These are phyloP conservation scores for Colletotrichum karsti DNA, from an alignment of 2,329 filamentous ascomycete species.

Conservation along the genomic window DNA sequence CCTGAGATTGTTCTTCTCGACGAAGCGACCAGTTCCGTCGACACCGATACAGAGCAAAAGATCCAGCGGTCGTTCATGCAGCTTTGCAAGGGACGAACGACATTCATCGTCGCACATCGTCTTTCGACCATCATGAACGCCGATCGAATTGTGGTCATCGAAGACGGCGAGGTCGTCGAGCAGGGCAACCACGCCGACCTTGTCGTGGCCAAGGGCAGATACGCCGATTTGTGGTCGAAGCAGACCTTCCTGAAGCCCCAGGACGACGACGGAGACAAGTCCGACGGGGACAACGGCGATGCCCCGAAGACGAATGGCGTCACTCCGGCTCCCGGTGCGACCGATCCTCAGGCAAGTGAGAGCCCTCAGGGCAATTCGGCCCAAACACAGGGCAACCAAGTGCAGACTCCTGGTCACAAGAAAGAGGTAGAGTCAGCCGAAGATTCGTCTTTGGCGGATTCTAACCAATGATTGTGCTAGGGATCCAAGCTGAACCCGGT, in stretches of 20 bases:
- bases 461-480: conserved; percentile 52
- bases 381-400: conserved; percentile 30
- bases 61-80: conserved; percentile 69
- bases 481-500: conserved; percentile 63
- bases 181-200: conserved; percentile 69
- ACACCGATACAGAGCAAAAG: conserved; percentile 73
- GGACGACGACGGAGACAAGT: conserved; percentile 36
- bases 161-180: conserved; percentile 70
- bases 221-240: conserved; percentile 72
- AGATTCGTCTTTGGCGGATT: conserved; percentile 39
- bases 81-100: conserved; percentile 69
- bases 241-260: conserved; percentile 64
- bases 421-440: conserved; percentile 59
- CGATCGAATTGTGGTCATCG: conserved; percentile 72
- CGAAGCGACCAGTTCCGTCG: conserved; percentile 81
- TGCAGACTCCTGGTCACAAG: conserved; percentile 43
- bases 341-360: conserved; percentile 24
- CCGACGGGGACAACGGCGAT: conserved; percentile 45
- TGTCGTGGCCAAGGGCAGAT: conserved; percentile 66
- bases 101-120: conserved; percentile 75
- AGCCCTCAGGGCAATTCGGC: conserved; percentile 40
- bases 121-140: conserved; percentile 77
- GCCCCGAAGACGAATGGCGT: conserved; percentile 44
- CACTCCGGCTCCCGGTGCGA: conserved; percentile 34
- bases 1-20: conserved; percentile 82